Conservation (phyloP, 2,329 filamentous ascomycete genomes). For the Cladophialophora carrionii region DNA sequence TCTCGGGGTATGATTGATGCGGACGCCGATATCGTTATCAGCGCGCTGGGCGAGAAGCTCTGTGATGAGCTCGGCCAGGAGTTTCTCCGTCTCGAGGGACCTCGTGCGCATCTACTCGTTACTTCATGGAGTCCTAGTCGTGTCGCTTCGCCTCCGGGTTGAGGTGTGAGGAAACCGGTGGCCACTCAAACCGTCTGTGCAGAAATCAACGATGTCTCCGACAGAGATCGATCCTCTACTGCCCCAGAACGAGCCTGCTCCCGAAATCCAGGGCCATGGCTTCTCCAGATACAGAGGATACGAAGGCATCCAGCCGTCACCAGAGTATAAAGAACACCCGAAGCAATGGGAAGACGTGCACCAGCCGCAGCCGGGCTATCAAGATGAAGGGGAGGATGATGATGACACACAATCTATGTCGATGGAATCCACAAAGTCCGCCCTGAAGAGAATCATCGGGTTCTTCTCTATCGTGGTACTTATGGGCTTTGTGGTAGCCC, state of each 20-base stretch:
- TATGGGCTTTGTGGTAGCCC: conserved; percentile 31
- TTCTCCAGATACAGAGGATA: conserved; percentile 21
- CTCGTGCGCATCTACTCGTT: not conserved
- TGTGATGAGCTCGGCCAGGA: conserved; percentile 2
- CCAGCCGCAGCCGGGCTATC: not conserved
- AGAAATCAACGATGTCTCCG: conserved; percentile 19
- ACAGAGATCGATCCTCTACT: conserved; percentile 39
- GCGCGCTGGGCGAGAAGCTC: not conserved
- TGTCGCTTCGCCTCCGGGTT: not conserved
- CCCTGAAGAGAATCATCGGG: conserved; percentile 25
- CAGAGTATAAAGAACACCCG: conserved; percentile 6
- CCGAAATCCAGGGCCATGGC: conserved; percentile 37
- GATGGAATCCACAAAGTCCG: conserved; percentile 23
- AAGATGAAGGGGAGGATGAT: conserved; percentile 25
- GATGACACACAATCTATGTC: conserved; percentile 25
- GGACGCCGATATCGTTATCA: conserved; percentile 9
- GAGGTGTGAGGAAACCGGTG: not conserved
- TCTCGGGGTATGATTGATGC: not conserved
- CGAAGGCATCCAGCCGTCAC: conserved; percentile 14
- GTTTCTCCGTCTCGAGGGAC: not conserved
- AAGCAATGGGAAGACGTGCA: conserved; percentile 15
- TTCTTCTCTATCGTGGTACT: conserved; percentile 37
- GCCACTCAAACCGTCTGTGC: not conserved
- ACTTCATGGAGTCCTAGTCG: not conserved
- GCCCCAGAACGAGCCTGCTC: conserved; percentile 36